Conservation (phyloP, 257 asterid genomes). For the Scutellaria baicalensis region DNA sequence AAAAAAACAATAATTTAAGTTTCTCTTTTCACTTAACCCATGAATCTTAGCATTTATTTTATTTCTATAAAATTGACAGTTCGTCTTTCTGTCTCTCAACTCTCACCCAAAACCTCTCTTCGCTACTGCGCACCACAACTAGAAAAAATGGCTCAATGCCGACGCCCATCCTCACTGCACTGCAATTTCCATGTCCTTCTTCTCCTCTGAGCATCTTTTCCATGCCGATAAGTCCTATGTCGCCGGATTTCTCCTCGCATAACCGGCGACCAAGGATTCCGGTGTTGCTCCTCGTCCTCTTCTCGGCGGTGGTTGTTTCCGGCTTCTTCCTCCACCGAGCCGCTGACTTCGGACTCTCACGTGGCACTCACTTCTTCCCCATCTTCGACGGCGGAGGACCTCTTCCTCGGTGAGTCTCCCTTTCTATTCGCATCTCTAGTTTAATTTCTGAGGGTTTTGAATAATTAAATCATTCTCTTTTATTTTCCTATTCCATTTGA, state of each 20-base stretch:
- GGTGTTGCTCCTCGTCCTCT: conserved; percentile 1
- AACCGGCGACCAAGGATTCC: conserved; percentile 16
- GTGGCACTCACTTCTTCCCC: conserved; percentile 10
- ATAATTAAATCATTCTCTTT: neutral
- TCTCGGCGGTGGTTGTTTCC: conserved; percentile 16
- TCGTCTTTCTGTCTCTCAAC: neutral
- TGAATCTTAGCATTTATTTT: no score
- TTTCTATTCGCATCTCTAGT: neutral
- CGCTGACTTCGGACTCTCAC: conserved; percentile 9
- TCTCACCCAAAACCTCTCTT: neutral
- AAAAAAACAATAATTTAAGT: no score
- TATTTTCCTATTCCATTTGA: neutral
- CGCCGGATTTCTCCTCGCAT: conserved; percentile 11
- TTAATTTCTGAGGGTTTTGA: neutral
- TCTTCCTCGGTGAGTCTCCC: conserved; percentile 17
- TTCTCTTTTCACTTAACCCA: no score
- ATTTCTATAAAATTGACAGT: neutral
- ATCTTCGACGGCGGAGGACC: neutral
- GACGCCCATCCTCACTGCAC: conserved; percentile 2
- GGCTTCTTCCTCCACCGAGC: conserved; percentile 24
- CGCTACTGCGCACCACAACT: neutral
- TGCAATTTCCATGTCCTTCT: neutral
- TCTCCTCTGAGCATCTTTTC: neutral
- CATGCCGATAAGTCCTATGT: neutral
- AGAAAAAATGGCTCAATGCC: conserved; percentile 14